Evolutionary conservation across 2,329 filamentous ascomycete species (phyloP), one percentile per base, ranked within the genome.

Genomic region (Thelonectria blattea): DNA sequence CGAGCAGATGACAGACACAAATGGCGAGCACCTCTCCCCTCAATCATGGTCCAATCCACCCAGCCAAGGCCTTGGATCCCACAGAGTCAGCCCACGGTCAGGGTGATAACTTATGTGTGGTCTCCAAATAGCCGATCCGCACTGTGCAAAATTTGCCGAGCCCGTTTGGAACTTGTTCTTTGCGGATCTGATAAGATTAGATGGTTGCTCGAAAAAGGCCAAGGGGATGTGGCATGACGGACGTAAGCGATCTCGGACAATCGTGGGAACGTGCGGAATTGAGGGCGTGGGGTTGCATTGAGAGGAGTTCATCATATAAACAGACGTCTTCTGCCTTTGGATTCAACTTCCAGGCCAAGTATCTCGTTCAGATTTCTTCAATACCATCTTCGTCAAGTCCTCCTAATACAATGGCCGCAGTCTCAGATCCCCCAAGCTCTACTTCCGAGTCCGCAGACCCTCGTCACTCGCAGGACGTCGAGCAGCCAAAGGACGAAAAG

Each of bases 171-270:
- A 24, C 22, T 24, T 30, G 12, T 58, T 47, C n/a, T n/a, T 42
- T 37, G 52, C 49, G 50, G 55, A 67, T 68, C 67, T 64, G 65
- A 67, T 68, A 64, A 68, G 66, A 68, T 67, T 68, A 68, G 67
- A 68, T 68, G 66, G 51, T 41, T 52, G 52, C 45, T 42, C 45
- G 27, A 42, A 20, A n/a, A 34, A 45, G 30, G 34, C 22, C 22
- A 24, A n/a, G n/a, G 22, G 22, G 3, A 24, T 24, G 60, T 62
- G 60, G 60, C 43, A 43, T 62, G 60, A 62, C 32, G 34, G 43
- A 37, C 39, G 47, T 39, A 56, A 55, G 46, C 60, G 60, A 62
- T 52, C 46, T 52, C 51, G 51, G 56, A 48, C 47, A n/a, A 32
- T 24, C 34, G 47, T 56, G 41, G 52, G 39, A 42, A 10, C 12